Evolutionary conservation across 176 grass and related monocot genomes (phyloP).

Genomic region (Miscanthus lutarioriparius): DNA sequence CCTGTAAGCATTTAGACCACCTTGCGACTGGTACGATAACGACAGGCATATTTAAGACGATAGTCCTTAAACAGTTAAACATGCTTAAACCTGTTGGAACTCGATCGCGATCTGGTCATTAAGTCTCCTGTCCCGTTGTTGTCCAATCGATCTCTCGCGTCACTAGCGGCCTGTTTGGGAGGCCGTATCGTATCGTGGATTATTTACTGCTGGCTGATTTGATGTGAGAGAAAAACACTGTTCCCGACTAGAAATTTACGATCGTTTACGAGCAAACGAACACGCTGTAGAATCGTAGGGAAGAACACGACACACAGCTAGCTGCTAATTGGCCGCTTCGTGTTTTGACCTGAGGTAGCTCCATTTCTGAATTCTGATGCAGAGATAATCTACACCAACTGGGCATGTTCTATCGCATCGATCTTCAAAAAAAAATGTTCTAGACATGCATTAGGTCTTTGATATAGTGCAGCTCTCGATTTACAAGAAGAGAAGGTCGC

Average conservation of each 20-base stretch:
- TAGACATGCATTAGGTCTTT: slow-evolving; percentile 12
- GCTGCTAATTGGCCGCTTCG: background rate
- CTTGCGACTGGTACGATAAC: background rate
- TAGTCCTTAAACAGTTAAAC: background rate
- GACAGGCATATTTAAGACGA: slow-evolving; percentile 12
- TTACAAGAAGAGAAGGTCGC: slow-evolving; percentile 6
- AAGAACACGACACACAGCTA: background rate
- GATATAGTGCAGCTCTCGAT: background rate
- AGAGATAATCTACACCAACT: slow-evolving; percentile 10
- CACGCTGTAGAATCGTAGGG: background rate
- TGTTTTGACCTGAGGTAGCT: slow-evolving; percentile 15
- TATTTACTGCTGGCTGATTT: too few species aligned
- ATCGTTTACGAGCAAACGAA: too few species aligned
- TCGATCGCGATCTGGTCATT: slow-evolving; percentile 25
- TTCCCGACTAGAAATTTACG: too few species aligned
- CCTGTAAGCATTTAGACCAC: background rate
- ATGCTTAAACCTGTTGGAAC: slow-evolving; percentile 16
- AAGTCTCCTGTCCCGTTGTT: slow-evolving; percentile 29
- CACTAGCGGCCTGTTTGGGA: too few species aligned
- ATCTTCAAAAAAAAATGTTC: background rate
- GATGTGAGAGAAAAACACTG: too few species aligned
- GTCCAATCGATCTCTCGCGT: background rate
- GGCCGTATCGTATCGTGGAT: too few species aligned
- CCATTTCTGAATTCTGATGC: background rate
- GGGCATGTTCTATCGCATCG: background rate